Percentiles rank a stretch among this genome's conserved stretches.
phyloP scores from a whole-genome alignment of 306 rosid genomes.

The Rosa persica region DNA sequence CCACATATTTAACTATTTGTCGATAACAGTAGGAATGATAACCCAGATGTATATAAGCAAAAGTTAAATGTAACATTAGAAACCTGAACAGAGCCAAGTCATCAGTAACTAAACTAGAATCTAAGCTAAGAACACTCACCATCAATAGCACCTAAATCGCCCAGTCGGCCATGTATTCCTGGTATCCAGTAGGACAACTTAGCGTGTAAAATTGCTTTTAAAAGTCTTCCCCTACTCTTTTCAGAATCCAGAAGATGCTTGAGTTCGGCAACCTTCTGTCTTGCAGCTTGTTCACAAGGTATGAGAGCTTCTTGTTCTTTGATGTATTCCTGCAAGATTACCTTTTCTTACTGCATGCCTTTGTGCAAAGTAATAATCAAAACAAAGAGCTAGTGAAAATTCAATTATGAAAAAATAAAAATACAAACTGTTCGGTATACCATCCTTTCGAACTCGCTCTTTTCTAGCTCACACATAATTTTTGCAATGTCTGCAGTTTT shows the following conservation, averaged over 20 bases:
- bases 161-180: constrained; percentile 96
- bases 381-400: background rate
- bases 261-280: constrained; percentile 90
- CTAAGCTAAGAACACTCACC: constrained; percentile 44
- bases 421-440: constrained; percentile 79
- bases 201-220: constrained; percentile 72
- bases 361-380: constrained; percentile 1
- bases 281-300: constrained; percentile 86
- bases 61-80: background rate
- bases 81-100: background rate
- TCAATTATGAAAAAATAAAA: constrained; percentile 6
- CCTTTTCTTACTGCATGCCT: constrained; percentile 23
- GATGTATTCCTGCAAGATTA: constrained; percentile 55
- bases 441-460: constrained; percentile 54
- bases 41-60: too few species aligned
- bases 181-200: constrained; percentile 67
- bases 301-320: constrained; percentile 71
- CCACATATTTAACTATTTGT: background rate
- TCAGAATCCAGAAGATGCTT: constrained; percentile 78
- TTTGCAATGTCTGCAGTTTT: constrained; percentile 52
- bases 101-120: background rate
- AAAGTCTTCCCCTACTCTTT: constrained; percentile 80
- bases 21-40: too few species aligned
- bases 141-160: constrained; percentile 94
- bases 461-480: constrained; percentile 54